Evolutionary conservation across 192 early-diverging fungal species (phyloP), one percentile per base, ranked within the genome.

Genomic region (Lunasporangiospora selenospora): DNA sequence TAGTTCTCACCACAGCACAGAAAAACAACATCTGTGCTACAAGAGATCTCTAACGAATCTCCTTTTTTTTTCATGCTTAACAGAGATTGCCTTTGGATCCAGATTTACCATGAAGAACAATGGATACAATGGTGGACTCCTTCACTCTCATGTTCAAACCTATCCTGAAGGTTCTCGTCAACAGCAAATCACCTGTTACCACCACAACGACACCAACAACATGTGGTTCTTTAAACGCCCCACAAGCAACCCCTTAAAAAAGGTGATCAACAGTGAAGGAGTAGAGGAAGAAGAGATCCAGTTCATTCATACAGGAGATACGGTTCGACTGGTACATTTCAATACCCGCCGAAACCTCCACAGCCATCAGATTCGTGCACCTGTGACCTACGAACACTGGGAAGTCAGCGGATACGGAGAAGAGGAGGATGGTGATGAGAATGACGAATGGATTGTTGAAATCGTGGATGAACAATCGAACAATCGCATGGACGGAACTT

Each of bases 181-280:
- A 81, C 97, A 99, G 75, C 97, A 99, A 78, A 81, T 99, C 40
- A 97, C 96, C 0, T 87, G 87, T 23, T 99, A 99, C 69, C 83
- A 85, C 32, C 90, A 95, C 80, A 93, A 90, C 60, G 97, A 99
- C 71, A 21, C 40, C 21, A 99, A 99, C 75, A 99, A 99, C 79
- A 75, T 92, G 16, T 99, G 93, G 92, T 75, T 87, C 3, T 67
- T 96, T 21, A 65, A 67, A 16, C 84, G 87, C 57, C 55, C 77
- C 0, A 89, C 85, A 65, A 67, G 65, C 21, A 34, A 57, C 23
- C 27, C 55, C 4, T 39, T 64, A 26, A 58, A 62, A 18, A 67
- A 75, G 38, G 65, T 52, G 12, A 62, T 50, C 29, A 36, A 32
- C 47, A 34, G 62, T 62, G 45, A 66, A n/a, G 13, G 53, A 4